Base-by-base conservation (phyloP, 441 rosid species). In the Euphorbia corollata region DNA sequence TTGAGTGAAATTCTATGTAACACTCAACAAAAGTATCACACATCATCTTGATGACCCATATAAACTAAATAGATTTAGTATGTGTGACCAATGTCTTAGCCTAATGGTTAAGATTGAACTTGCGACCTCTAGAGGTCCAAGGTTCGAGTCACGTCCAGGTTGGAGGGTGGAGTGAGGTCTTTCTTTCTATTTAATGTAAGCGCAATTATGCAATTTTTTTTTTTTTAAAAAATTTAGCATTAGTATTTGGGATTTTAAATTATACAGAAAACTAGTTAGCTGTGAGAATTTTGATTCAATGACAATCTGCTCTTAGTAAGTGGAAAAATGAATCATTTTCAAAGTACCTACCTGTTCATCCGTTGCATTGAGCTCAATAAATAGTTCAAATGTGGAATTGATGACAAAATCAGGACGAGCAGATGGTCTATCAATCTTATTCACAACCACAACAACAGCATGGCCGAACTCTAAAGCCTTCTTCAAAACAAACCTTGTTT, bases 381-480 rank as follows among this genome's bases (percentile, higher is more conserved):
- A 91, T 18, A 94, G 84, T 71, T 94, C 99, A 83, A 94, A 94
- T 60, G 99, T 94, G 69, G 97, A 84, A 82, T 94, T 94, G 79
- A 89, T 81, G 72, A 94, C 97, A 84, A 45, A 86, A 23, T 91
- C 97, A 67, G 99, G 96, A 74, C 97, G 97, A 71, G 99, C 97
- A 54, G 96, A 84, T 64, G 93, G 88, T 63, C 97, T 89, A 79
- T 94, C 96, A 64, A 91, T 89, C 88, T 94, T 94, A 81, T 94
- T 94, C 56, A 94, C 97, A 38, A 91, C 99, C 61, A 94, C 99
- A 32, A 91, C 96, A 71, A 94, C 97, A 2, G 96, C 90, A 79
- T 78, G 97, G 56, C 99, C 97, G 72, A 91, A 94, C 76, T 91
- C 97, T 67, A 94, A 84, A 66, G 99, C 99, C 86, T 94, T 94